Evolutionary conservation across 352 stramenopile genomes (phyloP).

Genomic region (Pythium scleroteichum): DNA sequence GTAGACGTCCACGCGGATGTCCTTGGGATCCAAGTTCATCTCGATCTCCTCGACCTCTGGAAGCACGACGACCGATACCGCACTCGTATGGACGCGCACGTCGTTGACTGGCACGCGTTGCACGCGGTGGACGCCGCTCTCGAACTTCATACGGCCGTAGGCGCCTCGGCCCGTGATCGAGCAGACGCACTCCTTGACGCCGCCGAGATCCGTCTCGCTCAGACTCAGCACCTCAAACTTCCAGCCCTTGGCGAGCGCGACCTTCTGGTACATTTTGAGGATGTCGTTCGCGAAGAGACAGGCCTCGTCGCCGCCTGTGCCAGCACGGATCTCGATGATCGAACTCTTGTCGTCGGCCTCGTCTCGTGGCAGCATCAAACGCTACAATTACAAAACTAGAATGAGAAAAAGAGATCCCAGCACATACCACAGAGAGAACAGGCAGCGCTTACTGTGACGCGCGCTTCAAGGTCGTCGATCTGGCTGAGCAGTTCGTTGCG

Average conservation of each 20-base stretch:
- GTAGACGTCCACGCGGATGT: slow-evolving; percentile 98
- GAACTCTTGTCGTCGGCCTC: slow-evolving; percentile 94
- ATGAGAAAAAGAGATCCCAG: background rate
- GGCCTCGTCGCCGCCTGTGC: slow-evolving; percentile 96
- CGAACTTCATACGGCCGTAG: slow-evolving; percentile 98
- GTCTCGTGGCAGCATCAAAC: slow-evolving; percentile 80
- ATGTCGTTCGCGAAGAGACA: slow-evolving; percentile 95
- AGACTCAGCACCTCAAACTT: slow-evolving; percentile 90
- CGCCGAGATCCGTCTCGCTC: slow-evolving; percentile 81
- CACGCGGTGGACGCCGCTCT: slow-evolving; percentile 97
- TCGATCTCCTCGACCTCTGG: slow-evolving; percentile 89
- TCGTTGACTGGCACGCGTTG: slow-evolving; percentile 97
- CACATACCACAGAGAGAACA: too few species aligned
- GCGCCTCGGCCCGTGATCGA: slow-evolving; percentile 73
- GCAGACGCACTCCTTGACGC: slow-evolving; percentile 83
- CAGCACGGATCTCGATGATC: slow-evolving; percentile 96
- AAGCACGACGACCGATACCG: slow-evolving; percentile 97
- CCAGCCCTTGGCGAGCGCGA: slow-evolving; percentile 84
- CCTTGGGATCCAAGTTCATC: slow-evolving; percentile 91
- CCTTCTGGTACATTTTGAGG: slow-evolving; percentile 93
- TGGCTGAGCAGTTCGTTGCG: slow-evolving; percentile 56
- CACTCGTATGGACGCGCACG: slow-evolving; percentile 96
- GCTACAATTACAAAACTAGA: slow-evolving; percentile 23
- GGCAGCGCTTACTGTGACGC: slow-evolving; percentile 49
- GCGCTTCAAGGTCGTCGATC: slow-evolving; percentile 55